Evolutionary conservation across 1,139 yeast genomes (phyloP).

Genomic region (Yamadazyma mexicana): DNA sequence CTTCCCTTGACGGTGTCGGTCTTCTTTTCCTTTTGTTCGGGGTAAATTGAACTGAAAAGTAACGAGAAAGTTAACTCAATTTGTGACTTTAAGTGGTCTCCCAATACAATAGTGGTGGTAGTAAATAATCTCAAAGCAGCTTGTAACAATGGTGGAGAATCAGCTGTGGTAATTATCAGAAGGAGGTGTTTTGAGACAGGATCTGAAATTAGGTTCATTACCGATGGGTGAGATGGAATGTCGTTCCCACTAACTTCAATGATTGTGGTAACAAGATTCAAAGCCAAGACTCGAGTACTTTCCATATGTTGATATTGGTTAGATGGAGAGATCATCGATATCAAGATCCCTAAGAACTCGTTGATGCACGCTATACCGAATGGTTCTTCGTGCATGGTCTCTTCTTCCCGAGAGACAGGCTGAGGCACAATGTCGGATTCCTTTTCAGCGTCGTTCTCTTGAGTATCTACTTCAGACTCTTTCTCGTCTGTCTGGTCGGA

Average conservation of each 20-base stretch:
- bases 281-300: conserved; percentile 79
- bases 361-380: conserved; percentile 69
- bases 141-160: conserved; percentile 66
- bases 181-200: conserved; percentile 81
- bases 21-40: conserved; percentile 19
- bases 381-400: conserved; percentile 34
- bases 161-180: conserved; percentile 73
- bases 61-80: conserved; percentile 64
- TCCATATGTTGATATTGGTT: conserved; percentile 86
- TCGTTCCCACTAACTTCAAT: conserved; percentile 78
- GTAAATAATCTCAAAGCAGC: conserved; percentile 76
- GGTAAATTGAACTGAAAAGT: conserved; percentile 55
- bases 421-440: background rate
- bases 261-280: conserved; percentile 72
- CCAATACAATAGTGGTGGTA: conserved; percentile 61
- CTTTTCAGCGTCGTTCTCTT: background rate
- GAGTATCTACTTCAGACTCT: background rate
- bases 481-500: conserved; percentile 2
- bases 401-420: background rate
- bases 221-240: conserved; percentile 63
- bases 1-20: conserved; percentile 27
- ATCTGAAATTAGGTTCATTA: conserved; percentile 71
- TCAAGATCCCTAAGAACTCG: conserved; percentile 70
- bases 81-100: conserved; percentile 61
- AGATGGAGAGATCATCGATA: conserved; percentile 82